Percentiles rank a stretch among this genome's conserved stretches.
Conservation (phyloP, 768 basidiomycete genomes). For the Pleurotus platypus region DNA sequence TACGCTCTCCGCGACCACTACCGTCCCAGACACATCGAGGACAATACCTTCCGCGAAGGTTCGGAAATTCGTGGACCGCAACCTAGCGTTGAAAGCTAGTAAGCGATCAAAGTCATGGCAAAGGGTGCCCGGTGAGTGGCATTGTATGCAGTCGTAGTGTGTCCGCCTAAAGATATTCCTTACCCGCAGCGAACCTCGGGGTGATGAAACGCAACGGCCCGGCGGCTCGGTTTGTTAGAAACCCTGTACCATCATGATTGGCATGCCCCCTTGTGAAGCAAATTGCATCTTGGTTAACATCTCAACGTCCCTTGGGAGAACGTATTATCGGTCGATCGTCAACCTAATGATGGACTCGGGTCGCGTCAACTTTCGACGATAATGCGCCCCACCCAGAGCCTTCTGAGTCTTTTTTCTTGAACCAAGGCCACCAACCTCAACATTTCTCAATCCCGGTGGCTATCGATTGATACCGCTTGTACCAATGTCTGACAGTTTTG, state of each 20-base stretch:
- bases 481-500: too few species aligned
- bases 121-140: constrained; percentile 50
- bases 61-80: constrained; percentile 49
- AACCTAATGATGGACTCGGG: too few species aligned
- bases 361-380: too few species aligned
- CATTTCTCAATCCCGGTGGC: too few species aligned
- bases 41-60: constrained; percentile 46
- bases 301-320: too few species aligned
- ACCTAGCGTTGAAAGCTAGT: constrained; percentile 42
- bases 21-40: constrained; percentile 25
- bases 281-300: too few species aligned
- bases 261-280: too few species aligned
- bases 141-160: neutral
- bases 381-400: too few species aligned
- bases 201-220: constrained; percentile 51
- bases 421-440: too few species aligned
- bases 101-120: constrained; percentile 49
- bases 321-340: too few species aligned
- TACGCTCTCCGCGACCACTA: constrained; percentile 29
- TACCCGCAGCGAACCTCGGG: constrained; percentile 52
- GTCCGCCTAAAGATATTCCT: neutral
- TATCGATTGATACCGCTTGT: too few species aligned
- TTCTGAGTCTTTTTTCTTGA: too few species aligned
- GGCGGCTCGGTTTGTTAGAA: constrained; percentile 45
- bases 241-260: neutral